Percentiles rank a stretch among this genome's conserved stretches.
Evolutionary conservation across 2,329 filamentous ascomycete species (phyloP).

Genomic region (Emericellopsis cladophorae): DNA sequence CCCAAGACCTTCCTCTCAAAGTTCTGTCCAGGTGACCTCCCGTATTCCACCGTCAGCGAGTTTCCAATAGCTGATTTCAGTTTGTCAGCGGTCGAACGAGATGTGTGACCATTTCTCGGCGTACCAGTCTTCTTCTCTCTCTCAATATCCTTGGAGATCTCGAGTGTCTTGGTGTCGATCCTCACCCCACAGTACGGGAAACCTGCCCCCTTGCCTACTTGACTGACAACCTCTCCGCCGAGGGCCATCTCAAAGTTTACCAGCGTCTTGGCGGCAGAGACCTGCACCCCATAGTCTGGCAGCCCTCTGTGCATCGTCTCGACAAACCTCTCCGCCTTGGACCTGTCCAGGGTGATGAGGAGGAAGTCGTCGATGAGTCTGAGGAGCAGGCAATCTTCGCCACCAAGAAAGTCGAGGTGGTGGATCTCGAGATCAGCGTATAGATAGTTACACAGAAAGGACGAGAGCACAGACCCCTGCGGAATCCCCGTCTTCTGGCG

Average conservation of each 20-base stretch:
- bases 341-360: constrained; percentile 60
- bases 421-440: constrained; percentile 75
- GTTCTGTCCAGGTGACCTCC: constrained; percentile 57
- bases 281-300: constrained; percentile 65
- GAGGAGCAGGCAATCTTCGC: constrained; percentile 51
- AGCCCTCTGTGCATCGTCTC: constrained; percentile 69
- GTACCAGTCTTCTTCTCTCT: constrained; percentile 36
- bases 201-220: constrained; percentile 20
- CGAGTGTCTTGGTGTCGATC: constrained; percentile 63
- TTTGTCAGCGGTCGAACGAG: not conserved
- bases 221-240: constrained; percentile 35
- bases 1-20: constrained; percentile 72
- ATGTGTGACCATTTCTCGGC: constrained; percentile 8
- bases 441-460: constrained; percentile 86
- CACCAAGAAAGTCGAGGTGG: constrained; percentile 52
- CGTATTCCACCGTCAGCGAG: constrained; percentile 67
- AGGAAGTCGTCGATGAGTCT: constrained; percentile 89
- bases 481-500: constrained; percentile 83
- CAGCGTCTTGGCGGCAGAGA: constrained; percentile 69
- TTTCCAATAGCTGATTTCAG: constrained; percentile 37
- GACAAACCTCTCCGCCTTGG: constrained; percentile 61
- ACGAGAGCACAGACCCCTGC: constrained; percentile 82
- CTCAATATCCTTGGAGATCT: constrained; percentile 57
- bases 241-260: constrained; percentile 66
- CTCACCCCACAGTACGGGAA: constrained; percentile 85